Conservation (phyloP, 1,139 yeast species). For the Blastobotrys buckinghamii region DNA sequence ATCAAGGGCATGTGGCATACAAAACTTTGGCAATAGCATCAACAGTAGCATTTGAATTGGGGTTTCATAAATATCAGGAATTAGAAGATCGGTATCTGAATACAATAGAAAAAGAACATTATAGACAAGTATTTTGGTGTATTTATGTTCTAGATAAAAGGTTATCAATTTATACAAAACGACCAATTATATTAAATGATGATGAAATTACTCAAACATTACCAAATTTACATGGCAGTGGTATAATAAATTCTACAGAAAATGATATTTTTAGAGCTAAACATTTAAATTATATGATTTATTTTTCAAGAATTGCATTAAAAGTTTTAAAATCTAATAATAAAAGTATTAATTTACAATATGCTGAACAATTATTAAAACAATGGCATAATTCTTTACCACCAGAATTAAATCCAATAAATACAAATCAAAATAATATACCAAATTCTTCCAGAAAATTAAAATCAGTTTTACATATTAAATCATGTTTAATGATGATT, state of each 20-base stretch:
- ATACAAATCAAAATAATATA: slow-evolving; percentile 6
- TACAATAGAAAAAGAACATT: slow-evolving; percentile 17
- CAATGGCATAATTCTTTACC: slow-evolving; percentile 21
- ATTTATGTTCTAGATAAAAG: slow-evolving; percentile 25
- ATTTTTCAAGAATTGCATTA: slow-evolving; percentile 21
- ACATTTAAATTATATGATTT: slow-evolving; percentile 24
- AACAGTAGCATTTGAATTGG: slow-evolving; percentile 23
- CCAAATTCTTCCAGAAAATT: slow-evolving; percentile 21
- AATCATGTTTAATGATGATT: slow-evolving; percentile 21
- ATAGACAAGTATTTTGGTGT: slow-evolving; percentile 25
- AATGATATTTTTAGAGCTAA: slow-evolving; percentile 21
- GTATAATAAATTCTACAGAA: slow-evolving; percentile 13
- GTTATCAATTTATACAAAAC: slow-evolving; percentile 21
- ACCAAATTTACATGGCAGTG: slow-evolving; percentile 14
- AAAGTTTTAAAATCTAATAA: slow-evolving; percentile 15
- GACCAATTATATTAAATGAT: slow-evolving; percentile 23
- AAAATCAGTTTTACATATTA: slow-evolving; percentile 21
- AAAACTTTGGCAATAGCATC: slow-evolving; percentile 23
- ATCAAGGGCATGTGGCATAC: slow-evolving; percentile 23
- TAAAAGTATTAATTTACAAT: slow-evolving; percentile 8
- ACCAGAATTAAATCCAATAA: slow-evolving; percentile 16
- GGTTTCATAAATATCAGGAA: slow-evolving; percentile 20
- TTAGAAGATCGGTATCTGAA: slow-evolving; percentile 15
- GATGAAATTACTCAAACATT: slow-evolving; percentile 23
- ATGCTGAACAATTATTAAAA: slow-evolving; percentile 16